Evolutionary conservation across 306 rosid genomes (phyloP), one percentile per base, ranked within the genome.

Genomic region (Cucumis cinereus): DNA sequence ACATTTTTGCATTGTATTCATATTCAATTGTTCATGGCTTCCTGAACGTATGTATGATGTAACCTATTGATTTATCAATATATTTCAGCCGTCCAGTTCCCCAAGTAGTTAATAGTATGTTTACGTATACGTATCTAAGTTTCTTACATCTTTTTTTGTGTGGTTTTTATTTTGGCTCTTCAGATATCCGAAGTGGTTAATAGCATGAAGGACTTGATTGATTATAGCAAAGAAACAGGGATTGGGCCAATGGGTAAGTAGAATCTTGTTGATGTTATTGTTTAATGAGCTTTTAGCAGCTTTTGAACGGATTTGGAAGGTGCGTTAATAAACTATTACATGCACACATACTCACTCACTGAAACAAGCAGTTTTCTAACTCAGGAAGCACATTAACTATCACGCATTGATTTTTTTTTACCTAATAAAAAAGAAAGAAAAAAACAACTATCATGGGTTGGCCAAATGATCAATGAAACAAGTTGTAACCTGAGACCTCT

Each of bases 111-210:
- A 30, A 30, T 3, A 30, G 4, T 30, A 30, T 30, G 35, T 30
- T 30, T 30, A 22, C 4, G 9, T 70, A 6, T 69, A 22, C 50
- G 7, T 24, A 45, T 70, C 40, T 47, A 47, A 8, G 23, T 70
- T 68, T 45, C 54, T 41, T 12, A 47, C 35, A 7, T 63, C 41
- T 36, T 49, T 10, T 64, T 33, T 24, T 20, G 1, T 68, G n/a
- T 68, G 35, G 57, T 30, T 26, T 45, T 69, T 69, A 17, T 83
- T 38, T 40, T 78, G 78, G 76, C 59, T 58, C 35, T 86, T 85
- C 91, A 93, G 98, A 93, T 93, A 83, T 93, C 98, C 17, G 98
- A 93, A 86, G 98, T 93, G 75, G 98, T 93, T 79, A 93, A 93
- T 86, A 93, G 98, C 81, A 90, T 93, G 98, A 93, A 93, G 81